A percentile compares a stretch with the other conserved stretches of the same genome.
These are phyloP conservation scores for Grigorovia yakushimaensis DNA, from an alignment of 805 yeast species.

Conservation along the genomic window DNA sequence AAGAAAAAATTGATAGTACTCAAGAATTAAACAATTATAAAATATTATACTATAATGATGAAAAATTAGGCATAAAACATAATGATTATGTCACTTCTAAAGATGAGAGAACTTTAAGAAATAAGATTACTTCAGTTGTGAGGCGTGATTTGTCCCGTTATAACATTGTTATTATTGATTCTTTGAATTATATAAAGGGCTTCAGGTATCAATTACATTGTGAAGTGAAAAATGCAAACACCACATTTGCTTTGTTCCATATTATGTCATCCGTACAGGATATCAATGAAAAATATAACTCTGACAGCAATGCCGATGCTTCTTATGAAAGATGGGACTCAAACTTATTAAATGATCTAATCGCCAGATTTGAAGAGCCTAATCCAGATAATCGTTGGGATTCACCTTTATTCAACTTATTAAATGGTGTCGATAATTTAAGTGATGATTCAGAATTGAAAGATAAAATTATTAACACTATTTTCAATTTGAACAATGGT, in stretches of 20 bases:
- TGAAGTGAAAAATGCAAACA: conserved; percentile 77
- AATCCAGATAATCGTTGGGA: conserved; percentile 85
- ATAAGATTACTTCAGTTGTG: conserved; percentile 80
- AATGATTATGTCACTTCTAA: conserved; percentile 59
- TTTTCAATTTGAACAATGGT: conserved; percentile 29
- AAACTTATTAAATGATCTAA: conserved; percentile 53
- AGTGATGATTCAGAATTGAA: conserved; percentile 36
- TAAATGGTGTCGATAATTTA: conserved; percentile 29
- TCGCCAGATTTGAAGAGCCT: conserved; percentile 91
- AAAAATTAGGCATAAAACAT: conserved; percentile 61
- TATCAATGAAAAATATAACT: conserved; percentile 53
- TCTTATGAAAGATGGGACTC: conserved; percentile 43
- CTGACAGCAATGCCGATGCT: conserved; percentile 11
- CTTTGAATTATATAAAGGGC: conserved; percentile 86
- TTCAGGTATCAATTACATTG: conserved; percentile 89
- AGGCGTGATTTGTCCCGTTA: conserved; percentile 64
- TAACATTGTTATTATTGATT: conserved; percentile 74
- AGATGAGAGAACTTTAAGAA: conserved; percentile 73
- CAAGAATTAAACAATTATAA: not conserved
- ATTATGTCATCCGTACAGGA: conserved; percentile 57
- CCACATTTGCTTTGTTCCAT: conserved; percentile 77
- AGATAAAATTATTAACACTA: conserved; percentile 56
- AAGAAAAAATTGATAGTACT: conserved; percentile 26
- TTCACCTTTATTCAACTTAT: conserved; percentile 72
- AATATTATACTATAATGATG: conserved; percentile 66